Percentiles rank a stretch among this genome's conserved stretches.
Conservation (phyloP, 2,329 filamentous ascomycete genomes). For the Xylariaceae sp. region DNA sequence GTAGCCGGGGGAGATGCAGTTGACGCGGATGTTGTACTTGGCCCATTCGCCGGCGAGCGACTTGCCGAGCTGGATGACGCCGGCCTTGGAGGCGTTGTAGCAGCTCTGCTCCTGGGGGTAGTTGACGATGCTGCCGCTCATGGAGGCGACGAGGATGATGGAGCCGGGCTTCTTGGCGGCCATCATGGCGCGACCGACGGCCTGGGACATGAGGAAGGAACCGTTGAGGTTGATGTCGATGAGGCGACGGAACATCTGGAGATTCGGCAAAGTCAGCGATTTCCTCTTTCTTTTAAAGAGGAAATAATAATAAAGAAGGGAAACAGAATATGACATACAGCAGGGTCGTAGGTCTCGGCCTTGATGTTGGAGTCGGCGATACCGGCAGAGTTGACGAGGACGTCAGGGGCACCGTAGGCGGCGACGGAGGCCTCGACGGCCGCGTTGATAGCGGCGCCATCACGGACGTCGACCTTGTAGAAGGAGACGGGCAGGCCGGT, state of each 20-base stretch:
- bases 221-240: constrained; percentile 80
- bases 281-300: not conserved
- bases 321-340: constrained; percentile 27
- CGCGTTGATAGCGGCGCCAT: constrained; percentile 62
- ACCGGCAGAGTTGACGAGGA: constrained; percentile 74
- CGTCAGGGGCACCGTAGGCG: constrained; percentile 63
- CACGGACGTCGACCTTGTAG: constrained; percentile 74
- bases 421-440: constrained; percentile 61
- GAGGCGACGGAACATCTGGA: constrained; percentile 66
- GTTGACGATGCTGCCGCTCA: constrained; percentile 81
- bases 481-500: constrained; percentile 69
- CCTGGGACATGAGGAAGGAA: constrained; percentile 70
- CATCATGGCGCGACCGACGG: constrained; percentile 70
- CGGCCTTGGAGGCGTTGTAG: constrained; percentile 82
- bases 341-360: constrained; percentile 68
- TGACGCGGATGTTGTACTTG: constrained; percentile 73
- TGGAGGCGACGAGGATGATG: constrained; percentile 71
- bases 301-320: not conserved
- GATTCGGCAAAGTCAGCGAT: not conserved
- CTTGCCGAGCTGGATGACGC: constrained; percentile 71
- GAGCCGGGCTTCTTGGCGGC: constrained; percentile 62
- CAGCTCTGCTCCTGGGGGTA: constrained; percentile 77
- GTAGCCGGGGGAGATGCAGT: constrained; percentile 79
- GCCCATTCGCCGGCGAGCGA: constrained; percentile 82
- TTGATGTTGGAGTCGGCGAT: constrained; percentile 82